These are phyloP conservation scores for Talaromyces islandicus DNA, from an alignment of 2,329 filamentous ascomycete genomes.

Conservation along the genomic window DNA sequence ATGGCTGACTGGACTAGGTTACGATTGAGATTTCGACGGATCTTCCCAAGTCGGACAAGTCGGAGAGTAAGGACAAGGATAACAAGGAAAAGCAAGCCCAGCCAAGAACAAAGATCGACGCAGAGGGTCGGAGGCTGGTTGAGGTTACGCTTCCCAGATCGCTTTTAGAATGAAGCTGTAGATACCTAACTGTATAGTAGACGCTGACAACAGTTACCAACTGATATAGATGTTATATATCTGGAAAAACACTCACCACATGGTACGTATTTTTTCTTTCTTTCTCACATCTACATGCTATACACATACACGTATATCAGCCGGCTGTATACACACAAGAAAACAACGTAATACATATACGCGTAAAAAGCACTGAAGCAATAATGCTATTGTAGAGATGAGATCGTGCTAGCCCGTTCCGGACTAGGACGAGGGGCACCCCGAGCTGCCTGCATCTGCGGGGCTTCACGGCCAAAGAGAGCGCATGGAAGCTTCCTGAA, in stretches of 20 bases:
- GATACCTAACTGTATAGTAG: conserved; percentile 1
- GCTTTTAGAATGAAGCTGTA: conserved; percentile 15
- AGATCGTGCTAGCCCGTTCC: neutral
- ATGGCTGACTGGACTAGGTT: conserved; percentile 24
- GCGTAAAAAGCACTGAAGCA: neutral
- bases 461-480: conserved; percentile 7
- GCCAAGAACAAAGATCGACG: conserved; percentile 4
- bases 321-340: too few species aligned
- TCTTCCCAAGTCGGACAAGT: conserved; percentile 32
- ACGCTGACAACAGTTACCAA: neutral
- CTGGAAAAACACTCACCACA: too few species aligned
- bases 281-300: too few species aligned
- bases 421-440: neutral
- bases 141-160: conserved; percentile 17
- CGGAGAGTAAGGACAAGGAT: conserved; percentile 9
- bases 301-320: too few species aligned
- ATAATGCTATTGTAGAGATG: neutral
- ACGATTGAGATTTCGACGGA: conserved; percentile 44
- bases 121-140: conserved; percentile 3
- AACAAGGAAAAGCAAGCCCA: conserved; percentile 6
- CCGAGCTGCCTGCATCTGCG: neutral
- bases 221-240: neutral
- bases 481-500: conserved; percentile 12
- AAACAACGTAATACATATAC: neutral
- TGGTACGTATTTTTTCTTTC: too few species aligned